These are phyloP conservation scores for Aureobasidium sp. DNA, from an alignment of 2,329 filamentous ascomycete species.

Conservation along the genomic window DNA sequence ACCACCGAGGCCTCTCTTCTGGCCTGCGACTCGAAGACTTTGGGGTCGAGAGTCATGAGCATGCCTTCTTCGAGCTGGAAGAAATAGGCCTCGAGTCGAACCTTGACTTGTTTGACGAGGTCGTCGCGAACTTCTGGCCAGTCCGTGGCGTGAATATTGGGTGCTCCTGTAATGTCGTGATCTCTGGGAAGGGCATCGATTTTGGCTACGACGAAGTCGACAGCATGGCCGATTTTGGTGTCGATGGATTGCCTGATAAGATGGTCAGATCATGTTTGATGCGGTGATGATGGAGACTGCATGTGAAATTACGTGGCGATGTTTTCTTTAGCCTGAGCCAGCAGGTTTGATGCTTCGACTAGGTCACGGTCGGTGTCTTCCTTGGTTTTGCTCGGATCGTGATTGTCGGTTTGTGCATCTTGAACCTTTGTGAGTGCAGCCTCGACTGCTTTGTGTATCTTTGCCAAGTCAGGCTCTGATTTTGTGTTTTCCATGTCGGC, in stretches of 20 bases:
- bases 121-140: neutral
- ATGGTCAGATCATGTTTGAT: neutral
- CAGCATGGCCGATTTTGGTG: neutral
- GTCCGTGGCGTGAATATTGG: neutral
- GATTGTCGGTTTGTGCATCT: neutral
- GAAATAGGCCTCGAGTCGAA: neutral
- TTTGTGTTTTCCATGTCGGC: neutral
- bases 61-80: neutral
- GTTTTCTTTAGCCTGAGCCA: neutral
- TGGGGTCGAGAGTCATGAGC: neutral
- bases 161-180: neutral
- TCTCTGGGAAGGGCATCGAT: neutral
- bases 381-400: neutral
- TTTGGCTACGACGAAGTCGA: neutral
- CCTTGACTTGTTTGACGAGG: neutral
- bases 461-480: neutral
- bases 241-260: neutral
- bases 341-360: neutral
- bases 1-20: neutral
- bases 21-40: neutral
- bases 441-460: neutral
- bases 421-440: neutral
- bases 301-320: neutral
- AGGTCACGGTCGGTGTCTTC: neutral
- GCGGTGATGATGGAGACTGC: neutral